These are phyloP conservation scores for Cystofilobasidium capitatum DNA, from an alignment of 768 basidiomycete species.

Conservation along the genomic window DNA sequence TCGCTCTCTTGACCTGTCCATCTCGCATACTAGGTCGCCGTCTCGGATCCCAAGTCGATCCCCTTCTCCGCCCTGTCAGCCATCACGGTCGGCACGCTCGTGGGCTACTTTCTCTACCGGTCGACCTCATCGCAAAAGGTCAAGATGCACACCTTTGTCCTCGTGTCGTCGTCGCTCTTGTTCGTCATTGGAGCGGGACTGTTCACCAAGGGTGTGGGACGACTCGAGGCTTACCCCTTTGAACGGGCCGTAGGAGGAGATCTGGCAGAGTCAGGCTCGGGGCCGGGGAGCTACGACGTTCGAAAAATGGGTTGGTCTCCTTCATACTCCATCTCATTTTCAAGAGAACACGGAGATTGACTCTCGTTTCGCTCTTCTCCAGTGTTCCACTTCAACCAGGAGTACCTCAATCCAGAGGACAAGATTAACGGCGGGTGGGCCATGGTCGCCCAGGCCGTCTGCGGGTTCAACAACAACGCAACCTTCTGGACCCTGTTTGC, in stretches of 20 bases:
- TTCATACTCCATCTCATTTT: background rate
- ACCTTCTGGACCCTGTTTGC: background rate
- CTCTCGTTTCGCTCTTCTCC: background rate
- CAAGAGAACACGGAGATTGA: background rate
- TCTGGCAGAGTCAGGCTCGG: constrained; percentile 18
- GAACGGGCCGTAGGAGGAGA: constrained; percentile 17
- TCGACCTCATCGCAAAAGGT: constrained; percentile 23
- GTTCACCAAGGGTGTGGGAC: constrained; percentile 21
- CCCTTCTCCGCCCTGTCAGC: constrained; percentile 19
- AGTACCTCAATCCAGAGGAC: constrained; percentile 6
- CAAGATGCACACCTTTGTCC: constrained; percentile 20
- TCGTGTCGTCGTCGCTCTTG: constrained; percentile 17
- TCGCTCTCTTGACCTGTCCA: background rate
- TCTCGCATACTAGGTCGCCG: constrained; percentile 4
- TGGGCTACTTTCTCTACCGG: constrained; percentile 17
- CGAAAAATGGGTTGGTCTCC: background rate
- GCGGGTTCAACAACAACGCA: constrained; percentile 25
- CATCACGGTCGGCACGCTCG: constrained; percentile 12
- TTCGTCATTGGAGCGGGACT: constrained; percentile 27
- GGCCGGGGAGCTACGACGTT: constrained; percentile 24
- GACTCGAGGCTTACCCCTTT: constrained; percentile 21
- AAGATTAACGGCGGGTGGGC: constrained; percentile 28
- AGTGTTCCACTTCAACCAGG: constrained; percentile 7
- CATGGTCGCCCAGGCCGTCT: constrained; percentile 20
- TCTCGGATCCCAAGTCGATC: constrained; percentile 15